phyloP scores from a whole-genome alignment of 805 yeast species.

The Phaffomyces thermotolerans region DNA sequence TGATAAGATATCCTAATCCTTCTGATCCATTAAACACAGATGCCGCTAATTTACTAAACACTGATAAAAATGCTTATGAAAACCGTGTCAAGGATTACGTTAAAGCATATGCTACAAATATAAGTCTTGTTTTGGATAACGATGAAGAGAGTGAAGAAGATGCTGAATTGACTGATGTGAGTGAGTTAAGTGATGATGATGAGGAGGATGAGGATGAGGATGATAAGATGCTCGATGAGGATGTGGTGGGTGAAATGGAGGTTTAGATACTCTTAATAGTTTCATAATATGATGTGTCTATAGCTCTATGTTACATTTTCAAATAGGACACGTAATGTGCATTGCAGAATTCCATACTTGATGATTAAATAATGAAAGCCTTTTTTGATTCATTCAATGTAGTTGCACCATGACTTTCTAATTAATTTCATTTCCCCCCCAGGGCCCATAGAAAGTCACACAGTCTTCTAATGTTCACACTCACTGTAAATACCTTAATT shows the following conservation, averaged over 20 bases:
- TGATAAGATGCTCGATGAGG: slow-evolving; percentile 6
- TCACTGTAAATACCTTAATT: too few species aligned
- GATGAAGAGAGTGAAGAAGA: slow-evolving; percentile 41
- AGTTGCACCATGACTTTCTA: too few species aligned
- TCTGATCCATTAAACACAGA: slow-evolving; percentile 89
- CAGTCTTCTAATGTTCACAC: too few species aligned
- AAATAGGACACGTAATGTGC: too few species aligned
- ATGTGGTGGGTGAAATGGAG: slow-evolving; percentile 14
- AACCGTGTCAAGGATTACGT: slow-evolving; percentile 70
- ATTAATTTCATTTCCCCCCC: too few species aligned
- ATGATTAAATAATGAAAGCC: too few species aligned
- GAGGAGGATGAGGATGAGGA: slow-evolving; percentile 13
- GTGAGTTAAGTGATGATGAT: slow-evolving; percentile 18
- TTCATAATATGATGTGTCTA: too few species aligned
- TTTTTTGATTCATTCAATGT: too few species aligned
- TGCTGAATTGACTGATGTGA: slow-evolving; percentile 23
- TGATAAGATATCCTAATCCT: slow-evolving; percentile 87
- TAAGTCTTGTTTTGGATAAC: slow-evolving; percentile 37
- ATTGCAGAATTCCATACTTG: too few species aligned
- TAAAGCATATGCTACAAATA: slow-evolving; percentile 51
- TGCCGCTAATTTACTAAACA: slow-evolving; percentile 73
- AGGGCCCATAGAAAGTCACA: too few species aligned
- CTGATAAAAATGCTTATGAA: slow-evolving; percentile 59
- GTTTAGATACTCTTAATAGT: background rate
- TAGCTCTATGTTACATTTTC: too few species aligned